Base-by-base conservation (phyloP, 148 eudicot genomes). In the Gaultheria prostrata region DNA sequence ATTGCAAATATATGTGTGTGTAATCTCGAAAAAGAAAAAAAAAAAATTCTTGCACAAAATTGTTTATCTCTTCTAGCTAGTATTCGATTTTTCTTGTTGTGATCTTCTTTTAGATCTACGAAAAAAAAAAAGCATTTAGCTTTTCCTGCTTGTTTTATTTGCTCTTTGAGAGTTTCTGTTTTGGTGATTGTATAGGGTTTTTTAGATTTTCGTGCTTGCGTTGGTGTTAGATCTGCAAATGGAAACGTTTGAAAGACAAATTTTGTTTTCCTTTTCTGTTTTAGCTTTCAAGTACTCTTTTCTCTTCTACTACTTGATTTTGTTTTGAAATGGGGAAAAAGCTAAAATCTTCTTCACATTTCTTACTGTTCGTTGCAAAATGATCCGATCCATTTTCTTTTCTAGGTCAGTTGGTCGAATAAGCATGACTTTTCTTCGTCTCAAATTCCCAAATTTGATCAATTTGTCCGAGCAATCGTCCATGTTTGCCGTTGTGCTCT, bases 161-260 rank as follows among this genome's bases (percentile, higher is more conserved):
- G 61, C 61, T 17, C 21, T 18, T 56, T 56, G 6, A 56, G 30
- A 2, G 18, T 86, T 86, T 73, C 90, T 85, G 61, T 88, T 88
- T 88, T 81, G 49, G 88, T 88, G 90, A 87, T 49, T 87, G 84
- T 83, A 45, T 88, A 53, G 82, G 83, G 49, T 84, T 80, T 85
- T 84, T 53, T 88, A 75, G 90, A 86, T 67, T 80, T 81, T 77
- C 56, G 88, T 88, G 86, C 86, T 81, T 8, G 74, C 79, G 85
- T 76, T 85, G 84, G 65, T 87, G 90, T 81, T 90, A 88, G 91
- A 89, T 89, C 91, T 89, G 91, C 88, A 84, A 85, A 88, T 54
- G 89, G 89, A 85, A 89, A 85, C 63, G 75, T 82, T 82, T 84
- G 84, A 80, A 86, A 87, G 32, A 26, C 43, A 13, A 67, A 5